Evolutionary conservation across 768 basidiomycete genomes (phyloP).

Genomic region (Trametopsis cervina): DNA sequence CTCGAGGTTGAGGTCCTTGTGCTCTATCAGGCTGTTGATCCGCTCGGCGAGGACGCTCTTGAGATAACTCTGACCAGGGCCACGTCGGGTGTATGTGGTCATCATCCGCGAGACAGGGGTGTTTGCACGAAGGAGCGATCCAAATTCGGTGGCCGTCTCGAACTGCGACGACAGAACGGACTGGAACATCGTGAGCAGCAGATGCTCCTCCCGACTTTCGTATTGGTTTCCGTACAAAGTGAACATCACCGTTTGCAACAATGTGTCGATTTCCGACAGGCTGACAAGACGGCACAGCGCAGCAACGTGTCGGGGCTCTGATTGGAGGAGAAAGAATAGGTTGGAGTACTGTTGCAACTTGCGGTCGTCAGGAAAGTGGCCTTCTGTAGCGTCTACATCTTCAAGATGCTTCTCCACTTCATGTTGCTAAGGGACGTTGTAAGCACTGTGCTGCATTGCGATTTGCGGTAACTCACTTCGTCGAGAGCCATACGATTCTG

Average conservation of each 20-base stretch:
- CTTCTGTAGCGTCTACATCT: conserved; percentile 90
- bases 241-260: conserved; percentile 99
- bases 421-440: conserved; percentile 55
- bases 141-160: conserved; percentile 98
- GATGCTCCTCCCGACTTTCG: conserved; percentile 92
- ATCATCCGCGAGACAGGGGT: conserved; percentile 99
- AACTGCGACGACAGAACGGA: conserved; percentile 98
- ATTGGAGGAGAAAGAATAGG: conserved; percentile 97
- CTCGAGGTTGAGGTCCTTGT: conserved; percentile 98
- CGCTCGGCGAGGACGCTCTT: conserved; percentile 96
- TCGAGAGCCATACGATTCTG: conserved; percentile 98
- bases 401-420: conserved; percentile 94
- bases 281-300: conserved; percentile 94
- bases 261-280: conserved; percentile 94
- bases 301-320: conserved; percentile 95
- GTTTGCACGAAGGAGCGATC: conserved; percentile 96
- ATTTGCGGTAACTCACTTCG: conserved; percentile 49
- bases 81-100: conserved; percentile 99
- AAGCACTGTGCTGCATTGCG: conserved; percentile 10
- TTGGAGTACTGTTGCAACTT: conserved; percentile 95
- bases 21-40: conserved; percentile 97
- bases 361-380: conserved; percentile 90
- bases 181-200: conserved; percentile 99
- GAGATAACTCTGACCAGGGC: conserved; percentile 96
- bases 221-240: conserved; percentile 92